Evolutionary conservation across 495 filamentous ascomycete genomes (phyloP), one percentile per base, ranked within the genome.

Genomic region (Aspergillus heteromorphus): DNA sequence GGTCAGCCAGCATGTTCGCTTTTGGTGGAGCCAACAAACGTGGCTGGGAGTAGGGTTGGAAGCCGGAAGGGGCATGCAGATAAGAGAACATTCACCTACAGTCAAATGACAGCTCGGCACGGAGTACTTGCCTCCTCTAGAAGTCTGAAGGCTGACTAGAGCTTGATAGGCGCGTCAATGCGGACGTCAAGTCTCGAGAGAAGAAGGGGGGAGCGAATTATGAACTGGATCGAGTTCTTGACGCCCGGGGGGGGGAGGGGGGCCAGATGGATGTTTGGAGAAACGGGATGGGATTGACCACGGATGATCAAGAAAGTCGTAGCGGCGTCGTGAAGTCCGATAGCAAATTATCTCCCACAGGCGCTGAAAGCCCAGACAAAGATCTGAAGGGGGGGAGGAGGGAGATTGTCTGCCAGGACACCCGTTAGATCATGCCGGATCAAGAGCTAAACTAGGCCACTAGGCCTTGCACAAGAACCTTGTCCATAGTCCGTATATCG

Each of bases 381-480:
- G 50, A 57, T 63, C 53, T 51, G 56, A 54, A 53, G 48, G 31
- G 40, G 42, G 49, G 27, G 55, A 48, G 49, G 25, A 45, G 27
- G 19, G 54, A 51, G 38, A 55, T 18, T 16, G 41, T 45, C 43
- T 50, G 43, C 40, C 14, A 45, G 48, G 49, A 45, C 30, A 21
- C 34, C 48, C 36, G 55, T 60, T 56, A 38, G 48, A 53, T 60
- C 61, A 51, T 51, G 21, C 29, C 55, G 40, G 48, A 51, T 53
- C 42, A 49, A 47, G 51, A 49, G 41, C 40, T 42, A 50, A 42
- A 47, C 36, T 27, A 41, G 45, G 51, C 56, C 40, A 47, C 36
- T 27, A 41, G 45, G 51, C 56, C 40, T 51, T 58, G 49, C 40
- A 19, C 51, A 34, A 23, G 45, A 49, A 48, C 42, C 51, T 56